Evolutionary conservation across 1,284 basidiomycete genomes (phyloP), one percentile per base, ranked within the genome.

Genomic region (Ganoderma resinaceum): DNA sequence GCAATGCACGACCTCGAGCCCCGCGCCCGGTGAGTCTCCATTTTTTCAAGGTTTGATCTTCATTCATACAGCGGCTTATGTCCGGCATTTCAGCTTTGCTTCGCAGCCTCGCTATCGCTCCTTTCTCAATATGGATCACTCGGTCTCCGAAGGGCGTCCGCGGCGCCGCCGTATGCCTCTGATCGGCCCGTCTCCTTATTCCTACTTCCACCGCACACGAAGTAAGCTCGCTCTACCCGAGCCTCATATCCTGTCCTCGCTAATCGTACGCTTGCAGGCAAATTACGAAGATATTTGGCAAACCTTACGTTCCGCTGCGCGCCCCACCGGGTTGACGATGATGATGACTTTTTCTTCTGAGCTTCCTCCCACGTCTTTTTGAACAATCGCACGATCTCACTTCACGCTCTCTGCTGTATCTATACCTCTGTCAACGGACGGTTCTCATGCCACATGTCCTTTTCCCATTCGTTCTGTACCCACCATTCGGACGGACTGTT

Each of bases 1-100:
- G 86, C 89, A 70, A 85, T 91, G 33, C 89, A 91, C 75, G 84
- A 87, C 72, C 83, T 89, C 57, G 70, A 72, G n/a, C 72, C 70
- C 29, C 62, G 40, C 18, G 68, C 60, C 4, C 31, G 18, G 26
- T 38, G n/a, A 4, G 52, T 46, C 23, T 42, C 12, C 16, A 31
- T 55, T 20, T 18, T n/a, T 16, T 9, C 11, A 26, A 40, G 14
- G 14, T 64, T 42, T 31, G 14, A 42, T 53, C 26, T 31, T 35
- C 33, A 23, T 61, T 20, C 23, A 14, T 40, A 11, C 7, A n/a
- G 46, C 55, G 3, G 60, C 31, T 4, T 8, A 52, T 31, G 37
- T 16, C 12, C 18, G 8, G 6, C 16, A 9, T 23, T 3, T 2
- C 61, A 71, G 67, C 42, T 65, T 59, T 18, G 35, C 33, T 38